phyloP scores from a whole-genome alignment of 139 green algal species.

The Haematococcus sp. region DNA sequence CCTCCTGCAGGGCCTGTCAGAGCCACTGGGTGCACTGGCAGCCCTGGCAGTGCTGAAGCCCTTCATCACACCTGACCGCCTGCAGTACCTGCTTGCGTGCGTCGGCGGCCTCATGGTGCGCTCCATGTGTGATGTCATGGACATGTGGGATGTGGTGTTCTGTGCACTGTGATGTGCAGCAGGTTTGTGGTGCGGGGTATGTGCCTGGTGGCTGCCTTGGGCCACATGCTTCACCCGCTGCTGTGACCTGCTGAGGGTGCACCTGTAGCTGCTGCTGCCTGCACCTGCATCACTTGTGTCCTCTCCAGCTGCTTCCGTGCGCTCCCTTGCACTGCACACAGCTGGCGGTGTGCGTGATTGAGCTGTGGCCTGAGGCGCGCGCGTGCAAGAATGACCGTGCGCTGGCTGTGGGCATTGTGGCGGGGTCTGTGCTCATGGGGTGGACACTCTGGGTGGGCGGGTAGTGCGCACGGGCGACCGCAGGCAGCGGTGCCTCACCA shows the following conservation, averaged over 20 bases:
- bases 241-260: no score
- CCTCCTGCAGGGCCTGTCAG: slow-evolving; percentile 64
- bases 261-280: no score
- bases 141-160: background rate
- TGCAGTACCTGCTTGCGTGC: slow-evolving; percentile 74
- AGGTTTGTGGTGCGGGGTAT: background rate
- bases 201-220: no score
- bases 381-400: slow-evolving; percentile 64
- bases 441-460: slow-evolving; percentile 57
- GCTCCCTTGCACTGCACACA: slow-evolving; percentile 16
- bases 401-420: slow-evolving; percentile 53
- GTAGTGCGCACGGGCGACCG: no score
- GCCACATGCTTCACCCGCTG: no score
- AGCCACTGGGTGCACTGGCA: slow-evolving; percentile 78
- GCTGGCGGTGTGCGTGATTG: slow-evolving; percentile 74
- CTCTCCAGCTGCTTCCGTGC: no score
- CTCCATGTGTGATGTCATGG: background rate
- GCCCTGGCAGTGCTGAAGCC: slow-evolving; percentile 69
- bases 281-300: no score
- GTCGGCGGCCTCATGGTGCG: slow-evolving; percentile 85
- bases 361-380: slow-evolving; percentile 83
- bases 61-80: slow-evolving; percentile 52
- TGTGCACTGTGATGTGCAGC: background rate
- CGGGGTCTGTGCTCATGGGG: slow-evolving; percentile 69
- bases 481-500: no score